phyloP scores from a whole-genome alignment of 2,329 filamentous ascomycete genomes.

The Sordariomycetes sp. region DNA sequence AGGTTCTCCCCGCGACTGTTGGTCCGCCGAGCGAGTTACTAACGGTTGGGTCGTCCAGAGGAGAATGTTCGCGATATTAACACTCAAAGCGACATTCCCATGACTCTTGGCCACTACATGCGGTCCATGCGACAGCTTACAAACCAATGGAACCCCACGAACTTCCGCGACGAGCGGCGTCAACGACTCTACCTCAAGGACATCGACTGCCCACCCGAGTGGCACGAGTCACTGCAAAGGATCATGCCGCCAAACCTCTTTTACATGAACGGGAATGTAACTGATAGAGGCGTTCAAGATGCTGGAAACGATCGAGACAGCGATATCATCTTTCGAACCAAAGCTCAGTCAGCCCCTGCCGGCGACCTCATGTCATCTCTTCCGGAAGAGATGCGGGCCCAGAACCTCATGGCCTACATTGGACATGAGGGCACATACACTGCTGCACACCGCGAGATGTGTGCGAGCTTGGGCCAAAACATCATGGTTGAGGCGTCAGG shows the following conservation, averaged over 20 bases:
- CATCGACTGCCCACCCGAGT: slow-evolving; percentile 84
- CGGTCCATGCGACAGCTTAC: slow-evolving; percentile 76
- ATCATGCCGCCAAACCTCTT: slow-evolving; percentile 74
- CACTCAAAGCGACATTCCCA: slow-evolving; percentile 61
- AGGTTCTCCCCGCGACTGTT: slow-evolving; percentile 15
- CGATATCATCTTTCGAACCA: slow-evolving; percentile 29
- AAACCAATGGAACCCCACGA: slow-evolving; percentile 66
- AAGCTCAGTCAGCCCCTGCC: slow-evolving; percentile 55
- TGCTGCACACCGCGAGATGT: slow-evolving; percentile 94
- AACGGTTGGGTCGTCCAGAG: slow-evolving; percentile 36
- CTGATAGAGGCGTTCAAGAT: slow-evolving; percentile 23
- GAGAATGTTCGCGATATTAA: slow-evolving; percentile 78
- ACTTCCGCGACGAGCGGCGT: slow-evolving; percentile 66
- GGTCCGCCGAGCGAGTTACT: neutral
- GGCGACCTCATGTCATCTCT: slow-evolving; percentile 95
- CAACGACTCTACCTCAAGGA: slow-evolving; percentile 94
- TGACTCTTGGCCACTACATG: slow-evolving; percentile 85
- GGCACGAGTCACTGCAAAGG: slow-evolving; percentile 69
- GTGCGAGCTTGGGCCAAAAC: slow-evolving; percentile 88
- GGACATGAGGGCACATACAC: slow-evolving; percentile 97
- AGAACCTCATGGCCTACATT: slow-evolving; percentile 97
- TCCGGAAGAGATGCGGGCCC: slow-evolving; percentile 75
- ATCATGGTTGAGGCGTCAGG: slow-evolving; percentile 93
- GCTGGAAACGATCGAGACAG: slow-evolving; percentile 12
- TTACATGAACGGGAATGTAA: slow-evolving; percentile 77